Conservation (phyloP, 768 basidiomycete genomes). For the Tremella yokohamensis region DNA sequence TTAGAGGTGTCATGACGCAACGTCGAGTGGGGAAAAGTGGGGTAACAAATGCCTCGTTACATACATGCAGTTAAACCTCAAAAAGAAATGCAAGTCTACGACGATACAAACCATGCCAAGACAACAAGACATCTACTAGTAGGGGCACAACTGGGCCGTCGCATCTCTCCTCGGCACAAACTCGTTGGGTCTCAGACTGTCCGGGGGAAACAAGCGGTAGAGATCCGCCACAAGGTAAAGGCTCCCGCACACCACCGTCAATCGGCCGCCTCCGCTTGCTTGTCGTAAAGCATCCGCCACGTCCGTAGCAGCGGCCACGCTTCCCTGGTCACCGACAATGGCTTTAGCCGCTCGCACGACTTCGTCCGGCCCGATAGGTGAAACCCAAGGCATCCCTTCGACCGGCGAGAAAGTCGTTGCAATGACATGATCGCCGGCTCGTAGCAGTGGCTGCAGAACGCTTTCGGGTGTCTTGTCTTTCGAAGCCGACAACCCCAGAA, state of each 20-base stretch:
- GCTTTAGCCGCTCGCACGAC: conserved; percentile 52
- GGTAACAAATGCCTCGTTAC: too few species aligned
- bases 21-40: too few species aligned
- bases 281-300: conserved; percentile 59
- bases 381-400: conserved; percentile 94
- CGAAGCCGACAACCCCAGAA: conserved; percentile 79
- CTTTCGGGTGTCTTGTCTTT: conserved; percentile 75
- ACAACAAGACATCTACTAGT: too few species aligned
- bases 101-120: too few species aligned
- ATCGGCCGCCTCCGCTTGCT: conserved; percentile 39
- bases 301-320: conserved; percentile 41
- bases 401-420: conserved; percentile 56
- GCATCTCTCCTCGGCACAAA: conserved; percentile 2
- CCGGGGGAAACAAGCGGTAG: conserved; percentile 59
- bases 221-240: conserved; percentile 92
- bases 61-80: too few species aligned
- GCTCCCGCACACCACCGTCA: conserved; percentile 81
- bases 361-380: conserved; percentile 58
- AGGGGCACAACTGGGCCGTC: neutral
- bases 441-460: conserved; percentile 67
- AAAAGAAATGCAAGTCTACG: too few species aligned
- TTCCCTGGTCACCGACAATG: neutral
- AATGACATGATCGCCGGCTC: conserved; percentile 50
- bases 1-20: too few species aligned
- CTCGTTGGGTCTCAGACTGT: neutral